phyloP scores from a whole-genome alignment of 2,329 filamentous ascomycete species.

The Metarhizium sp. region DNA sequence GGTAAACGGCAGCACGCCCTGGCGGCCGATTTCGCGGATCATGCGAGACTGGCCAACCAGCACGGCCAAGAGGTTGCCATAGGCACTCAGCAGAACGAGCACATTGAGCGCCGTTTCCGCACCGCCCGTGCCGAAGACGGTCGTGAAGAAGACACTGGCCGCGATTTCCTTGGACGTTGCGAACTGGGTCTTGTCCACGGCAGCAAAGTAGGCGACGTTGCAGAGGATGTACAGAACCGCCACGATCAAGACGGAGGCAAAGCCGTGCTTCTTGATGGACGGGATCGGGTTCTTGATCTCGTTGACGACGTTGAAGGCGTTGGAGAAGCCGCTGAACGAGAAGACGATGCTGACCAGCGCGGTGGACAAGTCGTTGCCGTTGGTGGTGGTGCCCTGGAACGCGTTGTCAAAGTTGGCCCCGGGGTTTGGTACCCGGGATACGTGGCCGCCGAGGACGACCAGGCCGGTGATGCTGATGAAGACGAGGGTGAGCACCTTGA shows the following conservation, averaged over 20 bases:
- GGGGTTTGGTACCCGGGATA: constrained; percentile 4
- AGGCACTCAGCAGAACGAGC: constrained; percentile 45
- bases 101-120: constrained; percentile 47
- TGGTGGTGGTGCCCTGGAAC: too few species aligned
- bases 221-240: constrained; percentile 47
- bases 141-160: constrained; percentile 45
- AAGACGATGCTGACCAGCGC: constrained; percentile 51
- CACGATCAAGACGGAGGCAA: constrained; percentile 40
- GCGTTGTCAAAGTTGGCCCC: too few species aligned
- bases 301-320: constrained; percentile 53
- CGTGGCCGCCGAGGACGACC: constrained; percentile 42
- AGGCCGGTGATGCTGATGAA: constrained; percentile 53
- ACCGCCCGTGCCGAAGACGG: constrained; percentile 39
- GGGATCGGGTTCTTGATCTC: constrained; percentile 39
- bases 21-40: too few species aligned
- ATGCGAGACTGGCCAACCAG: too few species aligned
- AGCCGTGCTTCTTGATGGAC: constrained; percentile 38
- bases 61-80: constrained; percentile 39
- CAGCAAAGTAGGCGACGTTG: constrained; percentile 53
- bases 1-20: constrained; percentile 25
- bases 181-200: constrained; percentile 20
- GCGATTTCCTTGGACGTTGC: constrained; percentile 33
- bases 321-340: constrained; percentile 47
- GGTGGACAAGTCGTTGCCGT: constrained; percentile 26
- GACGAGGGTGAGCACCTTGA: constrained; percentile 54